Conservation (phyloP, 2,329 filamentous ascomycete genomes). For the Mycosphaerelloides madeirae region DNA sequence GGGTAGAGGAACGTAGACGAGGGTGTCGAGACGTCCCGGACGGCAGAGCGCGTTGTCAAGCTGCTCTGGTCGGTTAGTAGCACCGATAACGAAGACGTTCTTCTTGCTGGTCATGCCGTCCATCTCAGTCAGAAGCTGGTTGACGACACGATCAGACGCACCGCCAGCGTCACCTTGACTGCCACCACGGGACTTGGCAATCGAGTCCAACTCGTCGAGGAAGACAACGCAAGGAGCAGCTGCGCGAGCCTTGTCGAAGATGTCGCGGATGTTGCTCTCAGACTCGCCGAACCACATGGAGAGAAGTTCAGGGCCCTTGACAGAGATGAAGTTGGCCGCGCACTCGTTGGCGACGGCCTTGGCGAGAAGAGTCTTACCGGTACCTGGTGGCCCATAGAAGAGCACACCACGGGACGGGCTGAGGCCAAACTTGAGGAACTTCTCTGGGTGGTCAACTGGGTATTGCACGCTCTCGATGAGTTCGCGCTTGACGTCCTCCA, state of each 20-base stretch:
- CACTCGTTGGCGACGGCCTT: conserved; percentile 99
- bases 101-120: conserved; percentile 99
- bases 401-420: conserved; percentile 96
- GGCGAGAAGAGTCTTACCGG: conserved; percentile 98
- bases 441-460: conserved; percentile 97
- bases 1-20: conserved; percentile 96
- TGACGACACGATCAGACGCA: conserved; percentile 98
- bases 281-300: conserved; percentile 99
- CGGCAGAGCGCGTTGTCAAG: conserved; percentile 96
- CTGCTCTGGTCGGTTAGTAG: conserved; percentile 97
- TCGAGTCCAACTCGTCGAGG: conserved; percentile 96
- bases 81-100: conserved; percentile 99
- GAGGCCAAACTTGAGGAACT: conserved; percentile 99
- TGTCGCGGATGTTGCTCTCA: conserved; percentile 98
- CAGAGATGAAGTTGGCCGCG: conserved; percentile 98
- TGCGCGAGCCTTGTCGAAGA: conserved; percentile 98
- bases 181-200: conserved; percentile 98
- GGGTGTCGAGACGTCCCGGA: conserved; percentile 95
- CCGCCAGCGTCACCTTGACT: conserved; percentile 93
- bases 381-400: conserved; percentile 98
- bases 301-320: conserved; percentile 96
- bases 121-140: conserved; percentile 99
- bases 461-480: conserved; percentile 99
- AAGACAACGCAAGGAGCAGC: conserved; percentile 98
- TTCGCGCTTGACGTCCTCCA: conserved; percentile 98